A percentile compares a stretch with the other conserved stretches of the same genome.
Conservation (phyloP, 495 filamentous ascomycete species). For the Penicillium daleae region DNA sequence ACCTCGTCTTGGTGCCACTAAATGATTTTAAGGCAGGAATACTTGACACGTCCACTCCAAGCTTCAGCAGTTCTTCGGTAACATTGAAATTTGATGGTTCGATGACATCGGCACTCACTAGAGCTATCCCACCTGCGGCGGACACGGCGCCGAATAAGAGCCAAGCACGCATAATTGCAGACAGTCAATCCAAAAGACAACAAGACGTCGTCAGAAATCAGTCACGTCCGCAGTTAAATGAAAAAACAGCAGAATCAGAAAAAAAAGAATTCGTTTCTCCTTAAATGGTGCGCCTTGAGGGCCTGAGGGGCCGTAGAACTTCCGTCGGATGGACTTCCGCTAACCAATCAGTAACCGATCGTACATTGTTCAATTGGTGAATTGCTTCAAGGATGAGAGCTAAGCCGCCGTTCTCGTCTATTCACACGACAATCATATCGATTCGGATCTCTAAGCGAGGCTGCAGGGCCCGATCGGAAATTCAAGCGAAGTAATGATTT, state of each 20-base stretch:
- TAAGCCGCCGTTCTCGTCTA: slow-evolving; percentile 3
- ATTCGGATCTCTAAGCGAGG: slow-evolving; percentile 1
- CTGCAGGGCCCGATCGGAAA: neutral
- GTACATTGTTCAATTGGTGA: neutral
- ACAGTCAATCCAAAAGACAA: neutral
- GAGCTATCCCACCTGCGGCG: slow-evolving; percentile 9
- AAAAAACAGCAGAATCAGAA: neutral
- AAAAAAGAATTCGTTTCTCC: neutral
- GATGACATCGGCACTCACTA: slow-evolving; percentile 7
- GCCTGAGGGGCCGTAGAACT: neutral
- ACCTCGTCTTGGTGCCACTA: slow-evolving; percentile 12
- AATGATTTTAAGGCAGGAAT: slow-evolving; percentile 24
- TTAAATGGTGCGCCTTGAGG: neutral
- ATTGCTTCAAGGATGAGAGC: neutral
- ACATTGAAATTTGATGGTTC: slow-evolving; percentile 24
- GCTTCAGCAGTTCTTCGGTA: slow-evolving; percentile 13
- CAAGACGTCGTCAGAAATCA: neutral
- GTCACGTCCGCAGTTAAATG: neutral
- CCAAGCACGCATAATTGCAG: slow-evolving; percentile 15
- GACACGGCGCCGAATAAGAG: slow-evolving; percentile 17
- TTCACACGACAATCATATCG: neutral
- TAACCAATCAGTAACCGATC: neutral
- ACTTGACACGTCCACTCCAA: slow-evolving; percentile 20
- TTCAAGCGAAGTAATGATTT: neutral
- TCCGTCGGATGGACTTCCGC: neutral